Percentiles rank a stretch among this genome's conserved stretches.
Conservation (phyloP, 805 yeast species). For the Pichia occidentalis region DNA sequence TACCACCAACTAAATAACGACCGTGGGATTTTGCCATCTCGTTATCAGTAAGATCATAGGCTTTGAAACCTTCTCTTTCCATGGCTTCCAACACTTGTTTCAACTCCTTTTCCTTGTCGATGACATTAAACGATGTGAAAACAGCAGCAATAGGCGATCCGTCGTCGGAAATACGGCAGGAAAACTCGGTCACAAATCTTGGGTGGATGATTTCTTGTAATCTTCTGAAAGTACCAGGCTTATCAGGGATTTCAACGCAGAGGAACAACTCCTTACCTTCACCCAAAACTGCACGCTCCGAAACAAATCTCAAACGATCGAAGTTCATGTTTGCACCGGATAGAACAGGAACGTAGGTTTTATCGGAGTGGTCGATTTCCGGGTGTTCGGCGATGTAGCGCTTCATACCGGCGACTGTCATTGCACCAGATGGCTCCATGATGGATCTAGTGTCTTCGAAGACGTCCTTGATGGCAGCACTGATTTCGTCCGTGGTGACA, state of each 20-base stretch:
- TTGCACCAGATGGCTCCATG: constrained; percentile 96
- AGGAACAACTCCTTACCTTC: constrained; percentile 95
- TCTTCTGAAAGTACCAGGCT: constrained; percentile 81
- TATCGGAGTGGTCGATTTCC: constrained; percentile 60
- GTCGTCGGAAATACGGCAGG: constrained; percentile 63
- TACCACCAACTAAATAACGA: constrained; percentile 93
- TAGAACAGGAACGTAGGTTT: constrained; percentile 75
- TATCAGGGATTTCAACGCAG: constrained; percentile 85
- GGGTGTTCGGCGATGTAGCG: constrained; percentile 66
- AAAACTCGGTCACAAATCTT: constrained; percentile 87
- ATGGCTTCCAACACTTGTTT: constrained; percentile 54
- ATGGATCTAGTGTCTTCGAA: constrained; percentile 93
- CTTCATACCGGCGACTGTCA: constrained; percentile 91
- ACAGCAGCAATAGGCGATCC: constrained; percentile 56
- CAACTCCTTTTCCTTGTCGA: constrained; percentile 68
- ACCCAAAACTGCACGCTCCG: constrained; percentile 97
- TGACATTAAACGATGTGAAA: constrained; percentile 82
- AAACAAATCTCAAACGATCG: constrained; percentile 89
- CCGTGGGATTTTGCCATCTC: constrained; percentile 96
- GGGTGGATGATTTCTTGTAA: constrained; percentile 78
- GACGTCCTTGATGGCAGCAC: constrained; percentile 93
- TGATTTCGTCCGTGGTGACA: constrained; percentile 71
- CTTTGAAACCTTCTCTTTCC: constrained; percentile 59
- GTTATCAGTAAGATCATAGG: constrained; percentile 81
- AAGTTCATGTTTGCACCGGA: constrained; percentile 99